Conservation (phyloP, 2,329 filamentous ascomycete species). For the Sarocladiaceae sp. region DNA sequence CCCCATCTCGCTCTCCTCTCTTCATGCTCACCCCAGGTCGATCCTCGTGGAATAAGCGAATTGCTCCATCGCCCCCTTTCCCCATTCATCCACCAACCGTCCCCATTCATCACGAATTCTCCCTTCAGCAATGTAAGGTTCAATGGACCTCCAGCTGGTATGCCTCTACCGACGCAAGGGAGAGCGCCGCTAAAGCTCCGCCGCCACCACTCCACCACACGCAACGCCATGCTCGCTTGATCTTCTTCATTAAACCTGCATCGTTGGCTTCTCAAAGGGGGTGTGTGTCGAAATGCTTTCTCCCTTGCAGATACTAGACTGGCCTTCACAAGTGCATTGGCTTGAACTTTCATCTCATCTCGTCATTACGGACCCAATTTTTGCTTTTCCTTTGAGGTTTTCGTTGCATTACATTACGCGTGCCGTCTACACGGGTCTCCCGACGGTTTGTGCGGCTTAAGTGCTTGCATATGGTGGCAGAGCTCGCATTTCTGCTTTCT, state of each 20-base stretch:
- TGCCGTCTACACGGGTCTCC: not conserved
- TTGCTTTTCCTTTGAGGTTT: not conserved
- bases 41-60: no score
- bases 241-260: conserved; percentile 4
- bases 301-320: conserved; percentile 6
- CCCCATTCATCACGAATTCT: no score
- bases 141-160: not conserved
- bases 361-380: no score
- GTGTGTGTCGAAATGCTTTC: not conserved
- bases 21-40: no score
- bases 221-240: not conserved
- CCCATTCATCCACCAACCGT: no score
- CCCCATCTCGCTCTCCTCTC: no score
- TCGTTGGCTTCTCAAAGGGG: not conserved
- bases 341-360: no score
- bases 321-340: no score
- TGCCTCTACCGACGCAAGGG: conserved; percentile 2
- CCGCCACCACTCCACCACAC: not conserved
- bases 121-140: no score
- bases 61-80: no score
- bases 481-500: not conserved
- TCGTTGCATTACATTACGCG: not conserved
- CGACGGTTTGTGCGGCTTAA: not conserved
- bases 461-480: conserved; percentile 8
- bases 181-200: not conserved